Evolutionary conservation across 208 protist species (phyloP).

Genomic region (Leishmania turanica): DNA sequence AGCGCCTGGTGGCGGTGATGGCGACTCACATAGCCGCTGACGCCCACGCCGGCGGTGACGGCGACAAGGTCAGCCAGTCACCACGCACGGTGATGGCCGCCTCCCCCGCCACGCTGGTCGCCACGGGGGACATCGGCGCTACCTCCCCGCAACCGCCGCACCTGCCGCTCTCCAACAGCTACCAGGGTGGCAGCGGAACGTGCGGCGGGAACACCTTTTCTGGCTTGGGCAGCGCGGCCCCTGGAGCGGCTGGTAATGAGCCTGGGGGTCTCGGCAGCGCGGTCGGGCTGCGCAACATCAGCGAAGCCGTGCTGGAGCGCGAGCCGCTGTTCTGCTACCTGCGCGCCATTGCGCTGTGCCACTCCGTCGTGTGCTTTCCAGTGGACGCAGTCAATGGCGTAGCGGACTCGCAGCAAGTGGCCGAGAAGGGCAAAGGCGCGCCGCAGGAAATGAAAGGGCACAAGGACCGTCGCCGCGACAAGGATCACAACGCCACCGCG

Average conservation of each 20-base stretch:
- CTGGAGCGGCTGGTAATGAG: not conserved
- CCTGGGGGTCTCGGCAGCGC: not conserved
- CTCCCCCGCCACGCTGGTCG: not conserved
- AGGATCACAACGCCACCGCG: not conserved
- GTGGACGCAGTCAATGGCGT: slow-evolving; percentile 1
- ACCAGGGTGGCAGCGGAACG: slow-evolving; percentile 17
- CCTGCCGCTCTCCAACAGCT: slow-evolving; percentile 2
- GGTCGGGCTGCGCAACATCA: slow-evolving; percentile 17
- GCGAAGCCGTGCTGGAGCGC: slow-evolving; percentile 45
- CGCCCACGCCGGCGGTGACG: not conserved
- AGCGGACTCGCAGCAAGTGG: not conserved
- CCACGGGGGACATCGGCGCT: not conserved
- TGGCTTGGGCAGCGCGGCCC: not conserved
- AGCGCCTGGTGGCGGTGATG: not conserved
- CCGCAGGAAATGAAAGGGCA: not conserved
- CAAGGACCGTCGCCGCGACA: not conserved
- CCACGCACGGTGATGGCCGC: not conserved
- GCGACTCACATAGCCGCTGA: not conserved
- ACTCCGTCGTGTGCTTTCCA: slow-evolving; percentile 83
- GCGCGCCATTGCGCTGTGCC: slow-evolving; percentile 68
- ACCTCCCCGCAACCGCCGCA: not conserved
- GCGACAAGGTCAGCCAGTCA: not conserved
- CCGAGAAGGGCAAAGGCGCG: not conserved
- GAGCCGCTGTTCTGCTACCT: slow-evolving; percentile 70
- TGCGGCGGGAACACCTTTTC: slow-evolving; percentile 1